Base-by-base conservation (phyloP, 116 monocot genomes). In the Zostera marina region DNA sequence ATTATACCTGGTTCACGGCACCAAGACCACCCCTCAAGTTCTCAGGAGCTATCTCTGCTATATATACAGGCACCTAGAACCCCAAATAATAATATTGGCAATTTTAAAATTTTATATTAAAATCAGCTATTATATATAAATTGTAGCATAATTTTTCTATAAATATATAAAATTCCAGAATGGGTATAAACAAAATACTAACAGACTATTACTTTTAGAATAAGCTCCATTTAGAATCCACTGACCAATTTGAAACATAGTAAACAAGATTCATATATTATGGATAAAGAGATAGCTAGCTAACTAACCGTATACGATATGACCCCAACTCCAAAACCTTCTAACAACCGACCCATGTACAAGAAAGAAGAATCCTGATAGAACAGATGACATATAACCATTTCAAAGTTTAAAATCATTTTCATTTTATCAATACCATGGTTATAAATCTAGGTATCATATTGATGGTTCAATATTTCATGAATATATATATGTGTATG, bases 11-110 rank as follows among this genome's bases (percentile, higher is more conserved):
- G 68, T 94, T 84, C 45, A 94, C 88, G 42, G 94, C 62, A 44
- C 88, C 94, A 60, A 94, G 94, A 15, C 73, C 70, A 22, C 94
- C 94, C 65, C 88, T 88, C 82, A 81, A 62, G 66, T 84, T 84
- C 63, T 84, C 84, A 40, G 93, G 88, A 69, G 93, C 65, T 44
- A 94, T 94, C 73, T 94, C 94, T 12, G 94, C 94, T 69, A 94
- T 94, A 54, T 94, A 94, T 17, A 88, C 85, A 22, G 87, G 92
- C 21, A 92, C 92, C 92, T 92, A 46, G 64, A 21, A 62, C 9
- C 41, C 2, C 0, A 14, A 21, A 47, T 56, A 66, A 32, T 32
- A 32, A 5, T 5, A 32, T 32, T 32, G 32, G 32, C 32, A 32
- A 32, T 32, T 32, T 32, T 32, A 32, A 3, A 32, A 32, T 32